Conservation (phyloP, 805 yeast genomes). For the Candida germanica region DNA sequence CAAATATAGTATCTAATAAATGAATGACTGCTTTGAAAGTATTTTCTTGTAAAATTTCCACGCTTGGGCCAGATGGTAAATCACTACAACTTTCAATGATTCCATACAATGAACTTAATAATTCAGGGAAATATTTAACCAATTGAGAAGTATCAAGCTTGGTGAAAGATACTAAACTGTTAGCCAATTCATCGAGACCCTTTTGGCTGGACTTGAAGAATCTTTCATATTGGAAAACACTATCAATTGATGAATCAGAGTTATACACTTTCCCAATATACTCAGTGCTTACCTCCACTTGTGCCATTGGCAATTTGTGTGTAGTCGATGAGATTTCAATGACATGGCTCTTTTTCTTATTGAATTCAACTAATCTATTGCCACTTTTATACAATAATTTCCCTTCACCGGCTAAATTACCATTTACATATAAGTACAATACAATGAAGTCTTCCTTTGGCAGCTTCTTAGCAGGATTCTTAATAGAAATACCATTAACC, state of each 20-base stretch:
- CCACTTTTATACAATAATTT: slow-evolving; percentile 49
- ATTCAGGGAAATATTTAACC: slow-evolving; percentile 59
- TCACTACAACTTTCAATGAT: slow-evolving; percentile 27
- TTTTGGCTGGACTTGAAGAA: slow-evolving; percentile 41
- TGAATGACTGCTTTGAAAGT: slow-evolving; percentile 57
- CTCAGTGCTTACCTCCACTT: slow-evolving; percentile 53
- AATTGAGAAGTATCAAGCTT: slow-evolving; percentile 53
- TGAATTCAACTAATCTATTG: slow-evolving; percentile 46
- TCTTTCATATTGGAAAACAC: slow-evolving; percentile 52
- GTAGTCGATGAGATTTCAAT: slow-evolving; percentile 43
- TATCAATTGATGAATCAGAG: slow-evolving; percentile 51
- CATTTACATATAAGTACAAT: slow-evolving; percentile 60
- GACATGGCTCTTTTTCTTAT: slow-evolving; percentile 38
- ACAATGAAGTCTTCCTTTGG: slow-evolving; percentile 52
- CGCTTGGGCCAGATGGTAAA: slow-evolving; percentile 22
- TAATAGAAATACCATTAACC: slow-evolving; percentile 52
- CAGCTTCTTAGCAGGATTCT: slow-evolving; percentile 29
- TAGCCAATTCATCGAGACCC: slow-evolving; percentile 44
- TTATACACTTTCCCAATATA: slow-evolving; percentile 71
- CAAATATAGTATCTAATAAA: slow-evolving; percentile 59
- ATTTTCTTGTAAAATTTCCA: slow-evolving; percentile 31
- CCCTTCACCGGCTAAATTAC: slow-evolving; percentile 58
- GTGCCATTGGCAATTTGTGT: slow-evolving; percentile 39
- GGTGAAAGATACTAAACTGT: slow-evolving; percentile 47
- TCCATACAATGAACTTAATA: slow-evolving; percentile 38